phyloP scores from a whole-genome alignment of 2,329 filamentous ascomycete species.

The Ilyonectria sp. region DNA sequence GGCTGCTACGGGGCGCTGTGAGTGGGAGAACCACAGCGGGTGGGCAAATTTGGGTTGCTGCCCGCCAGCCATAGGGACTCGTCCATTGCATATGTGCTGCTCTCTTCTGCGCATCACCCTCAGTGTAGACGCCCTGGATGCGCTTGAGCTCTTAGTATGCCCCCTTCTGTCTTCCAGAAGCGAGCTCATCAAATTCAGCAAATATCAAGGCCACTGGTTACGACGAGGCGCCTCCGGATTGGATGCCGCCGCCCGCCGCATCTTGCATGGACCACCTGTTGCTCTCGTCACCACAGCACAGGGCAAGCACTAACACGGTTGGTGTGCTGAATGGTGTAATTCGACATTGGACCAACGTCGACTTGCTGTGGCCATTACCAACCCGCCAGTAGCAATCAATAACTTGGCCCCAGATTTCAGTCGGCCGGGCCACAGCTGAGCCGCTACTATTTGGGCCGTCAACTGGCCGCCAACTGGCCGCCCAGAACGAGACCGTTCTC shows the following conservation, averaged over 20 bases:
- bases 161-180: background rate
- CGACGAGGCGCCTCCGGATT: constrained; percentile 38
- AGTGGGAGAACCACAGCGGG: constrained; percentile 19
- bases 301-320: constrained; percentile 11
- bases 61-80: constrained; percentile 10
- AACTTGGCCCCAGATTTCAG: constrained; percentile 24
- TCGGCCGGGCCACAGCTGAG: constrained; percentile 15
- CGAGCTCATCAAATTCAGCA: constrained; percentile 26
- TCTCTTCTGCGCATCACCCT: constrained; percentile 15
- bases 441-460: constrained; percentile 17
- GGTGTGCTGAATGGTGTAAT: constrained; percentile 14
- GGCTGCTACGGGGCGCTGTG: constrained; percentile 7
- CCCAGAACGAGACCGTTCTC: constrained; percentile 20
- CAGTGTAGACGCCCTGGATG: constrained; percentile 10
- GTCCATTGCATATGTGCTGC: constrained; percentile 3
- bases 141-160: constrained; percentile 15
- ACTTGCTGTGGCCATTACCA: background rate
- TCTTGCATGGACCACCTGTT: constrained; percentile 28
- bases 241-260: constrained; percentile 36
- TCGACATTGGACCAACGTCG: constrained; percentile 1
- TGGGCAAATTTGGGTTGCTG: constrained; percentile 26
- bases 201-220: constrained; percentile 24
- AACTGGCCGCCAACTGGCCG: constrained; percentile 9
- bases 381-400: constrained; percentile 3
- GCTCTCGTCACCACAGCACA: constrained; percentile 10